phyloP scores from a whole-genome alignment of 2,329 filamentous ascomycete species.

The Verticillium longisporum region DNA sequence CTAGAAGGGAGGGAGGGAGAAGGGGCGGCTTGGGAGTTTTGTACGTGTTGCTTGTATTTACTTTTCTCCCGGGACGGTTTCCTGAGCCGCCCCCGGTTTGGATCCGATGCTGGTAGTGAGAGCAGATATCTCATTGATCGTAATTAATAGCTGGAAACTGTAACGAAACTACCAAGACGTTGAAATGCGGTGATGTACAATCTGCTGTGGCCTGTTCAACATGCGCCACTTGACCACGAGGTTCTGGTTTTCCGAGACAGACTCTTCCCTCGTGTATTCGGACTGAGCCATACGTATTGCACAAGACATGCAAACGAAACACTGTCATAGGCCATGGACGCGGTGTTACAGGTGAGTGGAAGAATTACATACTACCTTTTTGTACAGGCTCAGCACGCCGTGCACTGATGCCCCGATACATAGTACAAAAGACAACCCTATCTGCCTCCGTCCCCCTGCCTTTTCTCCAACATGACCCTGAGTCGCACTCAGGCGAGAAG shows the following conservation, averaged over 20 bases:
- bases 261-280: too few relatives aligned
- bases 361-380: slow-evolving; percentile 2
- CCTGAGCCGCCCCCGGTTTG: background rate
- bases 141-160: background rate
- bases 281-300: too few relatives aligned
- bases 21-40: background rate
- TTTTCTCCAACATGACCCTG: background rate
- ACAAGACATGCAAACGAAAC: background rate
- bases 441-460: background rate
- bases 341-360: slow-evolving; percentile 1
- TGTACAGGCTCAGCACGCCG: background rate
- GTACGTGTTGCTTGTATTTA: background rate
- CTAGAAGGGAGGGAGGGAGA: background rate
- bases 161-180: background rate
- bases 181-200: too few relatives aligned
- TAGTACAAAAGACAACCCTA: background rate
- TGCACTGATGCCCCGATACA: background rate
- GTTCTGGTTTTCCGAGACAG: too few relatives aligned
- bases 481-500: background rate
- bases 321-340: background rate
- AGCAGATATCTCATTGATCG: slow-evolving; percentile 1
- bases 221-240: too few relatives aligned
- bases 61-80: background rate
- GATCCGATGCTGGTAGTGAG: background rate
- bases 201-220: too few relatives aligned